These are phyloP conservation scores for Rugonectria rugulosa DNA, from an alignment of 2,329 filamentous ascomycete genomes.

Conservation along the genomic window DNA sequence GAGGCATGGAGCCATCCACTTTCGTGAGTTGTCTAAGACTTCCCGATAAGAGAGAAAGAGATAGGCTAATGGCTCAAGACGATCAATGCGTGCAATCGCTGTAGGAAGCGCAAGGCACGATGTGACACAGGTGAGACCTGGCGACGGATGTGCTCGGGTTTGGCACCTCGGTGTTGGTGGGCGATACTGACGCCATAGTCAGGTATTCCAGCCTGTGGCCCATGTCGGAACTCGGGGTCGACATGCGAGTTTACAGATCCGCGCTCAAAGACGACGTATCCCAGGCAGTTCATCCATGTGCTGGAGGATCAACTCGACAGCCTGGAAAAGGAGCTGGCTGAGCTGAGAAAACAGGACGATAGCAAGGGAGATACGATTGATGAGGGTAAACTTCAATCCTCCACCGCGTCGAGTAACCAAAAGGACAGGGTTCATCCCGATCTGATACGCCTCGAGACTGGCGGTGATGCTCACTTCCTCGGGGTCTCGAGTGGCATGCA, in stretches of 20 bases:
- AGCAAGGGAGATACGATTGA: neutral
- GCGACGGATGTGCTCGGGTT: neutral
- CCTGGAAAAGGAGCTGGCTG: constrained; percentile 10
- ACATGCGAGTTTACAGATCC: constrained; percentile 33
- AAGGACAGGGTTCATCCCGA: constrained; percentile 16
- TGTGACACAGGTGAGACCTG: constrained; percentile 25
- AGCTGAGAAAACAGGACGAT: neutral
- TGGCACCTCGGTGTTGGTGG: neutral
- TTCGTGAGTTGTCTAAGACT: constrained; percentile 12
- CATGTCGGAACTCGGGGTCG: constrained; percentile 25
- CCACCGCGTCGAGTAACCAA: neutral
- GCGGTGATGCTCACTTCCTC: constrained; percentile 24
- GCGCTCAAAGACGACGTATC: constrained; percentile 17
- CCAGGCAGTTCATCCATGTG: constrained; percentile 19
- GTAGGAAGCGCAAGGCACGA: constrained; percentile 30
- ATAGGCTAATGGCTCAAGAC: constrained; percentile 5
- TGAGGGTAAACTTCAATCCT: neutral
- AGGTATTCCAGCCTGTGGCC: constrained; percentile 28
- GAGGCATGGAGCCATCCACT: constrained; percentile 18
- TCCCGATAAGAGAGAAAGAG: neutral
- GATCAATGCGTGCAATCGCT: constrained; percentile 29
- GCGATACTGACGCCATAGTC: neutral
- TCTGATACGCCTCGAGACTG: constrained; percentile 23
- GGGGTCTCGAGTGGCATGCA: constrained; percentile 25
- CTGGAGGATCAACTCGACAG: constrained; percentile 9